phyloP scores from a whole-genome alignment of 441 rosid species.

The Capsella rubella region DNA sequence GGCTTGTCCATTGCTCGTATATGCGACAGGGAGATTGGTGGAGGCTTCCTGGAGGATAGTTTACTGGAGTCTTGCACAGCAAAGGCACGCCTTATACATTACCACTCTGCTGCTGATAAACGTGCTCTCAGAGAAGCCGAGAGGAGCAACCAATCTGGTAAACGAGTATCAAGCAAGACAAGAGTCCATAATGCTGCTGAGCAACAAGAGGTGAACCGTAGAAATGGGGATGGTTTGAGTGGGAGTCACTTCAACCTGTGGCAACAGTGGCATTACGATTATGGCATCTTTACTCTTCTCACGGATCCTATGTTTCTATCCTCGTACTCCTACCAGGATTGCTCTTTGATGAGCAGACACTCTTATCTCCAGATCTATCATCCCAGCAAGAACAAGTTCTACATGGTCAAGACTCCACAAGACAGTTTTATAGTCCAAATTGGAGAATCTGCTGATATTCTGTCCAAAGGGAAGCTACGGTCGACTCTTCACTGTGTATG shows the following conservation, averaged over 20 bases:
- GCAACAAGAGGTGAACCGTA: slow-evolving; percentile 25
- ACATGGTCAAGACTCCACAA: slow-evolving; percentile 69
- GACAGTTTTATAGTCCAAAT: slow-evolving; percentile 86
- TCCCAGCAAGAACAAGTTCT: slow-evolving; percentile 58
- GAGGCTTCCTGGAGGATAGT: slow-evolving; percentile 66
- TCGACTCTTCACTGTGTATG: slow-evolving; percentile 85
- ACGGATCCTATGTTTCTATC: slow-evolving; percentile 83
- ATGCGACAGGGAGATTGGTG: slow-evolving; percentile 78
- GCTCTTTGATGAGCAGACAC: slow-evolving; percentile 54
- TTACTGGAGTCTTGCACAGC: slow-evolving; percentile 78
- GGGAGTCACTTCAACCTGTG: slow-evolving; percentile 55
- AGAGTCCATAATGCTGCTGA: slow-evolving; percentile 28
- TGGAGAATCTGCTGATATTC: slow-evolving; percentile 86
- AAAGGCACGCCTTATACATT: slow-evolving; percentile 86
- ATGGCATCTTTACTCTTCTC: slow-evolving; percentile 86
- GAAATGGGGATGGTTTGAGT: slow-evolving; percentile 24
- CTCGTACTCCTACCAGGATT: slow-evolving; percentile 46
- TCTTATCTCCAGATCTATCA: slow-evolving; percentile 66
- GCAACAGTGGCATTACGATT: slow-evolving; percentile 99
- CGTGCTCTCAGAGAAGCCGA: slow-evolving; percentile 48
- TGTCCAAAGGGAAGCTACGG: slow-evolving; percentile 73
- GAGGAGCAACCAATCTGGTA: slow-evolving; percentile 44
- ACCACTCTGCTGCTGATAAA: slow-evolving; percentile 70
- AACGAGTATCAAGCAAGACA: slow-evolving; percentile 32
- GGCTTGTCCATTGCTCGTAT: slow-evolving; percentile 72